Base-by-base conservation (phyloP, 768 basidiomycete species). In the Exidia glandulosa region DNA sequence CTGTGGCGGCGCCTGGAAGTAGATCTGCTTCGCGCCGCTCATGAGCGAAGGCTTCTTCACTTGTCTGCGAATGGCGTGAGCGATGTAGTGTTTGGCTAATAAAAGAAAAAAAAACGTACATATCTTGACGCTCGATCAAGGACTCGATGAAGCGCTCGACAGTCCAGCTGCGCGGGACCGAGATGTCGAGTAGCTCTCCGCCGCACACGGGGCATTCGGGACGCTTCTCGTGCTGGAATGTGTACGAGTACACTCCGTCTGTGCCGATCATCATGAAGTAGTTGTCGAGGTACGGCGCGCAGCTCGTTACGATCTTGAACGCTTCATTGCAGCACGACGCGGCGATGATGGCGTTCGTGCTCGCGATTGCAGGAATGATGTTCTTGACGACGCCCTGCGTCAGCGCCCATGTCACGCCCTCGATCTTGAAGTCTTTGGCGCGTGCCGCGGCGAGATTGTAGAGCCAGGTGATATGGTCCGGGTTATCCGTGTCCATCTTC, bases 331-430 rank as follows among this genome's bases (percentile, higher is more conserved):
- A 98, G 74, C 95, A 98, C 2, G 94, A 89, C 37, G 95, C 95
- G 55, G 96, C 90, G 61, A 99, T 94, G 70, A 98, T 94, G 34
- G 96, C 96, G 67, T 99, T 99, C 16, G 96, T 99, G 1, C 91
- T 94, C 2, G 96, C 96, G 65, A 99, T 98, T 48, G 96, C 95
- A 25, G 96, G 95, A 63, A 99, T 98, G 73, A 99, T 96, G 67
- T 96, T 96, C 81, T 99, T 99, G 52, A 99, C 96, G 57, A 99
- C 96, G 47, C 96, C 96, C 71, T 99, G 96, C 0, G 96, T 98
- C 36, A 94, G 76, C 2, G 89, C 87, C 93, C 95, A 99, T 9
- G 96, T 97, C 19, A 99, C 94, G 50, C 96, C 96, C 70, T 97
- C 93, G 59, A 99, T 98, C 63, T 91, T 94, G 78, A 94, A 97